Conservation (phyloP, 805 yeast species). For the Pichia scutulata region DNA sequence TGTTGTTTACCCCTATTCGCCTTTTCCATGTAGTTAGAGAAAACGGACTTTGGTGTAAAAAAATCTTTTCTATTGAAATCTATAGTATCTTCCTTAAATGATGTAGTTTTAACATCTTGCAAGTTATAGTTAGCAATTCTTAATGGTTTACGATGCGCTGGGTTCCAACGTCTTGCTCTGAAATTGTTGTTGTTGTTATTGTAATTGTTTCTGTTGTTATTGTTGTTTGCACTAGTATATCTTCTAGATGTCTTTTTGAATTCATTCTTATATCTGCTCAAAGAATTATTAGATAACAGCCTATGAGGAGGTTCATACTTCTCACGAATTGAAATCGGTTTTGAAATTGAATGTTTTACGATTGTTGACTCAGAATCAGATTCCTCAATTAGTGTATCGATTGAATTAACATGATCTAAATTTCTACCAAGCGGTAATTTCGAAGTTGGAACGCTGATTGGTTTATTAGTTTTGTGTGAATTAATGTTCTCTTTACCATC, state of each 20-base stretch:
- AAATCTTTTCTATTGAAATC: slow-evolving; percentile 59
- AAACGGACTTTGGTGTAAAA: slow-evolving; percentile 71
- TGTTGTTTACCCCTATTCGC: slow-evolving; percentile 30
- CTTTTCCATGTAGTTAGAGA: slow-evolving; percentile 64
- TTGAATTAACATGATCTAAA: not conserved
- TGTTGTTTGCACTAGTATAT: not conserved
- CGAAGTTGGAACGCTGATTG: not conserved
- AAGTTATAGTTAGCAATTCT: slow-evolving; percentile 21
- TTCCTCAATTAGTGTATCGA: not conserved
- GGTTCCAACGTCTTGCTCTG: slow-evolving; percentile 14
- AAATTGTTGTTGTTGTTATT: not conserved
- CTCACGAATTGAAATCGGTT: slow-evolving; percentile 5
- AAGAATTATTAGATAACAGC: not conserved
- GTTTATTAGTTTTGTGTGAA: not conserved
- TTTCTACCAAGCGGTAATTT: not conserved
- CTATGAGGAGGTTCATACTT: slow-evolving; percentile 13
- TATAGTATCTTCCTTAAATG: slow-evolving; percentile 17
- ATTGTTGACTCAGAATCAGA: not conserved
- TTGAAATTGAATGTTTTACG: not conserved
- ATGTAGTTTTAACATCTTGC: slow-evolving; percentile 10
- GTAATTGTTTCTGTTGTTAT: not conserved
- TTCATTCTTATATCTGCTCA: not conserved
- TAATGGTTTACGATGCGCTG: slow-evolving; percentile 23
- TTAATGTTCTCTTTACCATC: not conserved
- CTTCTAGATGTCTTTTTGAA: not conserved